Evolutionary conservation across 2,329 filamentous ascomycete species (phyloP).

Genomic region (Talaromyces sp.): DNA sequence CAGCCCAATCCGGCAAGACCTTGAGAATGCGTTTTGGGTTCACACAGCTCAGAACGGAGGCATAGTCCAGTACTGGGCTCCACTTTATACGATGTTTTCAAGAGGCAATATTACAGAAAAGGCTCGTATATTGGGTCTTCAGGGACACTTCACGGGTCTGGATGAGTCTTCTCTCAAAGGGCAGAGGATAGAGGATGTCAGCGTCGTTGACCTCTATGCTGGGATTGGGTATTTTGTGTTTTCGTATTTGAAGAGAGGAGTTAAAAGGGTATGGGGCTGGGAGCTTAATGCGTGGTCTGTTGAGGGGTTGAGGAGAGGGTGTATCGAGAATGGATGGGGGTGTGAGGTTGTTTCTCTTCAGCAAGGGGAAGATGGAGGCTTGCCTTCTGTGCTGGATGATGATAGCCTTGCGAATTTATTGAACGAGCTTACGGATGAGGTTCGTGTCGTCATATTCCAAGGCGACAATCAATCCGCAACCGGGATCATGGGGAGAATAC

Average conservation of each 20-base stretch:
- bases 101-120: conserved; percentile 90
- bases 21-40: conserved; percentile 72
- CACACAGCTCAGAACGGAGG: conserved; percentile 70
- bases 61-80: conserved; percentile 81
- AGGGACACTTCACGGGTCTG: conserved; percentile 34
- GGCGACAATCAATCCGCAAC: conserved; percentile 63
- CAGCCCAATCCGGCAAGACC: conserved; percentile 50
- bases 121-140: conserved; percentile 61
- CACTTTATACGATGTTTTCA: conserved; percentile 90
- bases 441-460: conserved; percentile 64
- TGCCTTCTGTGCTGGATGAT: conserved; percentile 24
- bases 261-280: conserved; percentile 73
- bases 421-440: conserved; percentile 36
- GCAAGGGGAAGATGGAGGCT: conserved; percentile 32
- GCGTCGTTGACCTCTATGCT: conserved; percentile 75
- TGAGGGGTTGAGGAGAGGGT: conserved; percentile 75
- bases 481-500: conserved; percentile 36
- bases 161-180: conserved; percentile 26
- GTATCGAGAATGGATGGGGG: conserved; percentile 64
- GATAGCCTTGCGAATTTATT: conserved; percentile 24
- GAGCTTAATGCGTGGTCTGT: conserved; percentile 87
- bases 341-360: conserved; percentile 52
- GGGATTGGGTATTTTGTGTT: conserved; percentile 95
- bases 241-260: conserved; percentile 69
- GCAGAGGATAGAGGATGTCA: conserved; percentile 29